Evolutionary conservation across 169 alveolate species (phyloP).

Genomic region (Plasmodium coatneyi): DNA sequence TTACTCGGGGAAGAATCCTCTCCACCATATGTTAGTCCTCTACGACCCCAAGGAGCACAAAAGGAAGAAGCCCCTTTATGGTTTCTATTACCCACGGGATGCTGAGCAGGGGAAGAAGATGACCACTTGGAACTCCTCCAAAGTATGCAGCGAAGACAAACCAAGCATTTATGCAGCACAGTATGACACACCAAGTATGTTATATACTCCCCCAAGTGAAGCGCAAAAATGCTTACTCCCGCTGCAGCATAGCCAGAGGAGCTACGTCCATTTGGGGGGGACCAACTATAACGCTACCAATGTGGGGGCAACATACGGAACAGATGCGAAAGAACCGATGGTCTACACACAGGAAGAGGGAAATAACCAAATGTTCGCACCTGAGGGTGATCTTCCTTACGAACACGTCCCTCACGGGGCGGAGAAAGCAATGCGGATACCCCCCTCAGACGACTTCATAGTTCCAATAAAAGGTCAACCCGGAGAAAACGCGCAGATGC

Average conservation of each 20-base stretch:
- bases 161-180: background rate
- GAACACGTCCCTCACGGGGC: background rate
- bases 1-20: conserved; percentile 64
- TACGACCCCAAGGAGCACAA: conserved; percentile 69
- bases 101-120: background rate
- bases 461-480: background rate
- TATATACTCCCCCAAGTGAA: background rate
- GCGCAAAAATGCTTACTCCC: background rate
- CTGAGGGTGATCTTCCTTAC: background rate
- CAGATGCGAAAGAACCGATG: background rate
- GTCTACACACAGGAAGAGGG: background rate
- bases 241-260: background rate
- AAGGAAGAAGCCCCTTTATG: background rate
- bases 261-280: background rate
- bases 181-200: background rate
- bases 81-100: background rate
- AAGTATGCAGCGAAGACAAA: background rate
- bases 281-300: background rate
- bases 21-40: conserved; percentile 45
- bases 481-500: background rate
- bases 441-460: background rate
- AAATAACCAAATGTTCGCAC: background rate
- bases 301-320: background rate
- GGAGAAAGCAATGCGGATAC: background rate
- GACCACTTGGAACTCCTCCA: background rate